Percentiles rank a stretch among this genome's conserved stretches.
Conservation (phyloP, 768 basidiomycete genomes). For the Tricholoma furcatifolium region DNA sequence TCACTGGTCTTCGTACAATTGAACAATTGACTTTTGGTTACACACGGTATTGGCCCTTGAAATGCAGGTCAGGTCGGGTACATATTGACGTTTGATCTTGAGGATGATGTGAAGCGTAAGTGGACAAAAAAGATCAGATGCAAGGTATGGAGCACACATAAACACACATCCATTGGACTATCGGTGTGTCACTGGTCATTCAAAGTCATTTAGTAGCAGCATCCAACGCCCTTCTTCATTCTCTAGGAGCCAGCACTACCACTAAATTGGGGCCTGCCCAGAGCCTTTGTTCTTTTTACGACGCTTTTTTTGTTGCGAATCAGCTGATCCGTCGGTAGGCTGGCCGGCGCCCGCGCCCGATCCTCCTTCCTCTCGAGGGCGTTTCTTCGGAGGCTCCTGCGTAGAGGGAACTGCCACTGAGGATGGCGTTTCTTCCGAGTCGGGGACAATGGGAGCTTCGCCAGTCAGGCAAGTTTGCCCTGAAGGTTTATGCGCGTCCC, state of each 20-base stretch:
- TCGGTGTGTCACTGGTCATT: too few species aligned
- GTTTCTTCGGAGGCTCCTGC: conserved; percentile 18
- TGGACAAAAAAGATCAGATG: too few species aligned
- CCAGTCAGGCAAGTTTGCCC: background rate
- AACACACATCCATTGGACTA: too few species aligned
- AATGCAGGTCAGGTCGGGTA: too few species aligned
- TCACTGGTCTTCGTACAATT: too few species aligned
- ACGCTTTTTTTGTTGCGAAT: conserved; percentile 27
- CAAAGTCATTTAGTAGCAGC: too few species aligned
- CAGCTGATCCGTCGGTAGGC: conserved; percentile 6
- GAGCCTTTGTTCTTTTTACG: conserved; percentile 24
- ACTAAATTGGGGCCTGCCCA: background rate
- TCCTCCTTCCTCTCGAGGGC: conserved; percentile 20
- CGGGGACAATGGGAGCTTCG: background rate
- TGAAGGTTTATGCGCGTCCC: conserved; percentile 1
- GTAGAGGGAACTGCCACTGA: background rate
- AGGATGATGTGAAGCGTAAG: too few species aligned
- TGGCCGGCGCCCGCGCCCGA: conserved; percentile 2
- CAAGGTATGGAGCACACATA: too few species aligned
- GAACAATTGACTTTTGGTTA: too few species aligned
- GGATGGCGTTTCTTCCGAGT: background rate
- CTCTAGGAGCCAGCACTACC: background rate
- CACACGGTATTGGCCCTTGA: too few species aligned
- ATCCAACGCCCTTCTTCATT: too few species aligned
- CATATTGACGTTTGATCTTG: too few species aligned